A percentile compares a stretch with the other conserved stretches of the same genome.
These are phyloP conservation scores for Uronychia setigera DNA, from an alignment of 73 alveolate genomes.

Conservation along the genomic window DNA sequence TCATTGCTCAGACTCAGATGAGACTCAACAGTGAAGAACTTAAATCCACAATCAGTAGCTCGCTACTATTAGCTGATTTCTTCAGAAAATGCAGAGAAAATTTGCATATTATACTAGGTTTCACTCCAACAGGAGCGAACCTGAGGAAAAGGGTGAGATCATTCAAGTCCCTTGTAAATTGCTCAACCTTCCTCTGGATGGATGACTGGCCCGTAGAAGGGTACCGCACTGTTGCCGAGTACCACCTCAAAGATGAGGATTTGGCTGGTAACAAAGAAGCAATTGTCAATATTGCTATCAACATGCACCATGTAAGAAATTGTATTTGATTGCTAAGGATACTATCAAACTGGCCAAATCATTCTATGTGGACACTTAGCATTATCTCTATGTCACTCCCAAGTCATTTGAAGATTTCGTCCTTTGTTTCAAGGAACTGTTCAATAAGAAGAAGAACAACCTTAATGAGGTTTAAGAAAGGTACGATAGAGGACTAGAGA, in stretches of 20 bases:
- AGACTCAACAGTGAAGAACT: conserved; percentile 32
- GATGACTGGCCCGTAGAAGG: conserved; percentile 98
- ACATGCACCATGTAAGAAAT: conserved; percentile 31
- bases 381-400: conserved; percentile 82
- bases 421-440: conserved; percentile 75
- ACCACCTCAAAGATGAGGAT: conserved; percentile 57
- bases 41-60: conserved; percentile 18
- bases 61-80: conserved; percentile 51
- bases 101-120: conserved; percentile 87
- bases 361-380: conserved; percentile 44
- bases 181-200: conserved; percentile 97
- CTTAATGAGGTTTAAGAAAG: conserved; percentile 76
- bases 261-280: conserved; percentile 46
- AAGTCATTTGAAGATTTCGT: conserved; percentile 87
- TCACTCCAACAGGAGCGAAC: conserved; percentile 97
- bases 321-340: conserved; percentile 4
- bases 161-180: conserved; percentile 94
- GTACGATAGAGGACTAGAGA: conserved; percentile 84
- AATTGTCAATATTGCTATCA: conserved; percentile 41
- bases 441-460: conserved; percentile 81
- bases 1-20: conserved; percentile 49
- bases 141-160: conserved; percentile 91
- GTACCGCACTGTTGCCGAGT: conserved; percentile 91
- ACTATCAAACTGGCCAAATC: conserved; percentile 23
- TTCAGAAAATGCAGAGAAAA: conserved; percentile 82